Evolutionary conservation across 257 asterid genomes (phyloP).

Genomic region (Osmanthus fragrans): DNA sequence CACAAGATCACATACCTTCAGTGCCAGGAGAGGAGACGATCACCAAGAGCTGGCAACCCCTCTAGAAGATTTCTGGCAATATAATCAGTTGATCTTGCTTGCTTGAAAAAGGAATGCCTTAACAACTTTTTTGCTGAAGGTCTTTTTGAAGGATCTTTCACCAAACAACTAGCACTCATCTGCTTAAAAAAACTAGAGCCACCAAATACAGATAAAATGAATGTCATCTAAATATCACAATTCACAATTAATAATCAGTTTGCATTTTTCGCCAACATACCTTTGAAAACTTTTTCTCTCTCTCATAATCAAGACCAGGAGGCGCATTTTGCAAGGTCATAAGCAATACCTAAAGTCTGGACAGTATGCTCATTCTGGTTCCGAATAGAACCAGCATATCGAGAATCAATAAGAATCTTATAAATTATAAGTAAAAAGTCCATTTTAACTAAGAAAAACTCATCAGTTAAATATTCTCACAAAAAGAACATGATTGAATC

Average conservation of each 20-base stretch:
- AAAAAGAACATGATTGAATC: too few relatives aligned
- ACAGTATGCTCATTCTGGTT: too few relatives aligned
- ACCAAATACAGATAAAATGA: constrained; percentile 30
- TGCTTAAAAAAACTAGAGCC: constrained; percentile 82
- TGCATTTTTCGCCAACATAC: constrained; percentile 37
- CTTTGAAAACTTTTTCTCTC: constrained; percentile 92
- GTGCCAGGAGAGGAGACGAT: constrained; percentile 68
- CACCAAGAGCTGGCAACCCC: constrained; percentile 93
- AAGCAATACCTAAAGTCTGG: constrained; percentile 82
- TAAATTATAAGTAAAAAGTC: too few relatives aligned
- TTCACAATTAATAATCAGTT: not conserved
- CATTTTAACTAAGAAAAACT: too few relatives aligned
- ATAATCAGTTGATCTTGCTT: constrained; percentile 92
- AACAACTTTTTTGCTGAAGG: constrained; percentile 87
- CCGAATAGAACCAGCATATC: too few relatives aligned
- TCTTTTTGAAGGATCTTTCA: constrained; percentile 94
- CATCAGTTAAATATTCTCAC: too few relatives aligned
- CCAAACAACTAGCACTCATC: constrained; percentile 97
- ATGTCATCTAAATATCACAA: constrained; percentile 17
- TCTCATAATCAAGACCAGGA: constrained; percentile 97
- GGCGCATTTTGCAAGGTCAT: constrained; percentile 99
- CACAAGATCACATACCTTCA: constrained; percentile 58
- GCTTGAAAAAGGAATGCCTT: constrained; percentile 90
- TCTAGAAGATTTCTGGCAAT: constrained; percentile 69
- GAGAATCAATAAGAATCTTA: too few relatives aligned